phyloP scores from a whole-genome alignment of 177 flowering plant species.

The Vitis hybrid region DNA sequence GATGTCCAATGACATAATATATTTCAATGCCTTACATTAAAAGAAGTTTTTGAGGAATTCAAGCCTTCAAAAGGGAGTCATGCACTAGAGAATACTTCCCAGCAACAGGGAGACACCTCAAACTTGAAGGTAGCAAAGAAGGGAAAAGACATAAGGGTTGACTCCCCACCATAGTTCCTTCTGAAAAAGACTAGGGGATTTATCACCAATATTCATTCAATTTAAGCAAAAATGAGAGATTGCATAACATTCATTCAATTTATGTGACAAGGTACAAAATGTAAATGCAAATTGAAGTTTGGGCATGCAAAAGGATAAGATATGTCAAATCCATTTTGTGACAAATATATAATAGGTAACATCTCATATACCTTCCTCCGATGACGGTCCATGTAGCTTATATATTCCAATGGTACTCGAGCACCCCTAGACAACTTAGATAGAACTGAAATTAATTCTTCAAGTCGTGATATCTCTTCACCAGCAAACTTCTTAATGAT shows the following conservation, averaged over 20 bases:
- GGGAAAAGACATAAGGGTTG: background rate
- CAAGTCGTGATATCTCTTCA: slow-evolving; percentile 65
- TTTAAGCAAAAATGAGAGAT: background rate
- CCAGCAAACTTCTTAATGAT: slow-evolving; percentile 90
- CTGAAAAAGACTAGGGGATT: no score
- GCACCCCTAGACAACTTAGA: slow-evolving; percentile 77
- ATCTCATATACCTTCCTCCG: slow-evolving; percentile 65
- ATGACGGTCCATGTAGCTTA: slow-evolving; percentile 75
- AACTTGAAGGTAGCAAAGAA: no score
- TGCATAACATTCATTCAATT: background rate
- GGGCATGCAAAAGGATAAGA: background rate
- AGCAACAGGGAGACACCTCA: no score
- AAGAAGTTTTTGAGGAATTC: no score
- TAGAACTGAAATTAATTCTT: slow-evolving; percentile 57
- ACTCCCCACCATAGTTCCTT: background rate
- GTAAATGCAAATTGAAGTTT: background rate
- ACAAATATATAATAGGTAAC: background rate
- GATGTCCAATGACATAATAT: no score
- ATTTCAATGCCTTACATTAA: no score
- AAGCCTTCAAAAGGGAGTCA: no score
- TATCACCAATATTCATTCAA: background rate
- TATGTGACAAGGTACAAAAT: background rate
- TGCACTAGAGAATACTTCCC: no score
- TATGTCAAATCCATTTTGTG: background rate
- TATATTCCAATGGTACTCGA: slow-evolving; percentile 84